Percentiles rank a stretch among this genome's conserved stretches.
Conservation (phyloP, 139 green algal species). For the Marvania coccoides region DNA sequence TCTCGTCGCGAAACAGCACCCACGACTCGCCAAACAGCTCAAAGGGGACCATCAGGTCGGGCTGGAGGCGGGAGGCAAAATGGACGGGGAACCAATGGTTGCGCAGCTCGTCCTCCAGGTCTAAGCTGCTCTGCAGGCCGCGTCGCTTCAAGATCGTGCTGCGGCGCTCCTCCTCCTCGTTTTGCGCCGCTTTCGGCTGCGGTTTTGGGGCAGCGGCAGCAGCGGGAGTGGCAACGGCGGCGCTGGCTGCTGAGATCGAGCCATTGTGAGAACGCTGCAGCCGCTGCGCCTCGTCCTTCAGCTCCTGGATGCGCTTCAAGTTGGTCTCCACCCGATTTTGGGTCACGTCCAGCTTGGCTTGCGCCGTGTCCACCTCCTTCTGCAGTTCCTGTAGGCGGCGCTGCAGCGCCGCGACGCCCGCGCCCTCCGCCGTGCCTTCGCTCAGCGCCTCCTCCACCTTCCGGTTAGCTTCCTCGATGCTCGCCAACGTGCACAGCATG, state of each 20-base stretch:
- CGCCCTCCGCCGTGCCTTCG: conserved; percentile 42
- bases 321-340: conserved; percentile 55
- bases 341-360: conserved; percentile 37
- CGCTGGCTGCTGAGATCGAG: background rate
- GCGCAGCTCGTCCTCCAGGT: conserved; percentile 24
- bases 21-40: conserved; percentile 93
- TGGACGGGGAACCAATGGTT: conserved; percentile 36
- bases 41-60: conserved; percentile 49
- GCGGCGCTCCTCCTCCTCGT: background rate
- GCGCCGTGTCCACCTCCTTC: conserved; percentile 47
- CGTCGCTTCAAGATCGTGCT: background rate
- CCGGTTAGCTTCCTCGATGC: conserved; percentile 70
- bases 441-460: conserved; percentile 55
- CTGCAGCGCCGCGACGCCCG: conserved; percentile 46
- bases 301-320: conserved; percentile 55
- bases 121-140: conserved; percentile 23
- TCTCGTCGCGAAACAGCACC: conserved; percentile 83
- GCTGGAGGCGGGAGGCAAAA: conserved; percentile 20
- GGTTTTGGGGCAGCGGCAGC: background rate
- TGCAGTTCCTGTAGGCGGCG: conserved; percentile 47
- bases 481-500: conserved; percentile 52
- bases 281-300: conserved; percentile 55
- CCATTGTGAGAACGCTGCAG: background rate
- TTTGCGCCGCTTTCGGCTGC: background rate
- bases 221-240: background rate